Conservation (phyloP, 2,329 filamentous ascomycete species). For the Ampelomyces quisqualis region DNA sequence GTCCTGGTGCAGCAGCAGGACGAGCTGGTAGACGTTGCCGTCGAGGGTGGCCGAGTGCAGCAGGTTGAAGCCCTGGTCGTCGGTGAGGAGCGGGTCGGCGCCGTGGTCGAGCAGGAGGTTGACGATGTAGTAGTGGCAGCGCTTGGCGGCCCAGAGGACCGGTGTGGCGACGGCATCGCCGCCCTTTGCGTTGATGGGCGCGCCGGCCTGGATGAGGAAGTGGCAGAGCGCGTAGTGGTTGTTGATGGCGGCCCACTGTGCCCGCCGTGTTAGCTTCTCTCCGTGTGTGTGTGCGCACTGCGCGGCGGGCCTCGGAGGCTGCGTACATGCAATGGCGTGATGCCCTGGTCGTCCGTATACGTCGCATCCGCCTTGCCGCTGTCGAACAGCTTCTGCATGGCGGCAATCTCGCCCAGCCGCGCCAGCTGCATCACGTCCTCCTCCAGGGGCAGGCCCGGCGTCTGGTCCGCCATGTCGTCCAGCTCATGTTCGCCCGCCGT, state of each 20-base stretch:
- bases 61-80: slow-evolving; percentile 95
- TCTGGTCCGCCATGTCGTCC: slow-evolving; percentile 39
- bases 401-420: slow-evolving; percentile 78
- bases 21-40: slow-evolving; percentile 86
- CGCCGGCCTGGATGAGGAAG: slow-evolving; percentile 82
- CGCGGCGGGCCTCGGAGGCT: too few relatives aligned
- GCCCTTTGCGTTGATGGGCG: slow-evolving; percentile 91
- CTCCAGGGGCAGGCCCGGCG: slow-evolving; percentile 54
- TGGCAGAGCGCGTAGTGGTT: slow-evolving; percentile 98
- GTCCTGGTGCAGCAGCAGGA: slow-evolving; percentile 88
- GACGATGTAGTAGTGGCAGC: slow-evolving; percentile 95
- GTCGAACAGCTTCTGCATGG: slow-evolving; percentile 88
- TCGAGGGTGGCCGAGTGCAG: slow-evolving; percentile 96
- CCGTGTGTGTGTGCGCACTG: too few relatives aligned
- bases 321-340: slow-evolving; percentile 88
- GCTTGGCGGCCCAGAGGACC: slow-evolving; percentile 94
- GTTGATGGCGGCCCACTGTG: slow-evolving; percentile 96
- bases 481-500: slow-evolving; percentile 38
- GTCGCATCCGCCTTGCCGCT: slow-evolving; percentile 77
- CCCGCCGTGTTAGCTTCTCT: slow-evolving; percentile 10
- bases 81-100: slow-evolving; percentile 87
- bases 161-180: slow-evolving; percentile 93
- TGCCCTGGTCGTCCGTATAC: slow-evolving; percentile 86
- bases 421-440: slow-evolving; percentile 96
- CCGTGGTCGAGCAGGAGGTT: slow-evolving; percentile 88